Evolutionary conservation across 164 flowering plant species (phyloP).

Genomic region (Chimonanthus salicifolius): DNA sequence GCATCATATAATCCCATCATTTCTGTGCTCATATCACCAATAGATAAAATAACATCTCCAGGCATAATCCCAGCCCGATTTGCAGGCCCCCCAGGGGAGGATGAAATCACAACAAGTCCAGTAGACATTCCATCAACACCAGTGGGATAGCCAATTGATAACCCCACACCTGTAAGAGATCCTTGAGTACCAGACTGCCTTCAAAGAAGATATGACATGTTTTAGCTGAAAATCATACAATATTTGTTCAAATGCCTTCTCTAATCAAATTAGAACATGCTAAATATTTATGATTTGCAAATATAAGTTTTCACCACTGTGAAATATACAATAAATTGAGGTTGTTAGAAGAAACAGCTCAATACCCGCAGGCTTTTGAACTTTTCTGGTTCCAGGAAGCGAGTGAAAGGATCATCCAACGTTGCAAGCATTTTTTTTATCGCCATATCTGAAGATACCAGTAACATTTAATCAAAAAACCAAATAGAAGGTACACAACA

Average conservation of each 20-base stretch:
- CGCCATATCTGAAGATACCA: constrained; percentile 56
- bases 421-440: constrained; percentile 95
- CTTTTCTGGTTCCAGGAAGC: constrained; percentile 90
- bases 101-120: constrained; percentile 83
- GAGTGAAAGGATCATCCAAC: constrained; percentile 89
- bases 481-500: neutral
- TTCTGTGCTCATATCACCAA: constrained; percentile 67
- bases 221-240: constrained; percentile 11
- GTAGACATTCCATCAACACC: constrained; percentile 43
- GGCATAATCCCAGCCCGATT: constrained; percentile 72
- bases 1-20: constrained; percentile 90
- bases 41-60: constrained; percentile 77
- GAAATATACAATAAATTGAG: constrained; percentile 1
- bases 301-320: neutral
- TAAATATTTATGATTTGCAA: neutral
- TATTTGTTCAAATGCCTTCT: neutral
- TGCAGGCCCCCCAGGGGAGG: constrained; percentile 95
- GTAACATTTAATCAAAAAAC: neutral
- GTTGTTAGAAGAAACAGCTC: constrained; percentile 16
- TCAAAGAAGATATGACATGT: constrained; percentile 35
- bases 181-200: constrained; percentile 99
- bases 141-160: constrained; percentile 83
- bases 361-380: constrained; percentile 84
- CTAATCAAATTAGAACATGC: neutral
- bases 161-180: constrained; percentile 92